Evolutionary conservation across 345 rosid species (phyloP).

Genomic region (Turnera subulata): DNA sequence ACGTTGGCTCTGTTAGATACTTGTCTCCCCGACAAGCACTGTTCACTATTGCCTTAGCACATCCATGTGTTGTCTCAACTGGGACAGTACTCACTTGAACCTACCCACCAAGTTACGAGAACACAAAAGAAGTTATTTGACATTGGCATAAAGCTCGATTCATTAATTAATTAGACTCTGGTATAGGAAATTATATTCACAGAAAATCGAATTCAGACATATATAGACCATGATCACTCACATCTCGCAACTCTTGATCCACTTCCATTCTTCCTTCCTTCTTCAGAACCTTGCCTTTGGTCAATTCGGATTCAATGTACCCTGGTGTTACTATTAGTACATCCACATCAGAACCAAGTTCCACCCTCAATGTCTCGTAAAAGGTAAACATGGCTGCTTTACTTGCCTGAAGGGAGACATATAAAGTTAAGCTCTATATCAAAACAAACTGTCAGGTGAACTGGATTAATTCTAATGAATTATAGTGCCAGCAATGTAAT

Average conservation of each 20-base stretch:
- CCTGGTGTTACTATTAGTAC: conserved; percentile 6
- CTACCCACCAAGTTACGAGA: not conserved
- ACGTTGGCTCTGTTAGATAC: not conserved
- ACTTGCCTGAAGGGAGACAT: not conserved
- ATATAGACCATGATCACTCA: too few species aligned
- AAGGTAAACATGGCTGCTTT: conserved; percentile 5
- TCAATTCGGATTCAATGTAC: not conserved
- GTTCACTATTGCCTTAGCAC: not conserved
- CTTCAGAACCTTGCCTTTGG: not conserved
- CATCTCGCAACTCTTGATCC: not conserved
- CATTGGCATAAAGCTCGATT: not conserved
- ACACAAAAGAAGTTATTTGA: not conserved
- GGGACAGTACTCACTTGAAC: not conserved
- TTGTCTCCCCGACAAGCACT: conserved; percentile 6
- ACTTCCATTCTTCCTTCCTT: not conserved
- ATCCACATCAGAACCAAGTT: not conserved
- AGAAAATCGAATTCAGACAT: too few species aligned
- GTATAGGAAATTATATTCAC: too few species aligned
- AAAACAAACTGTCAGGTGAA: not conserved
- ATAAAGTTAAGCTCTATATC: too few species aligned
- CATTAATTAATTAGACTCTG: too few species aligned
- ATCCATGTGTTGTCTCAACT: not conserved
- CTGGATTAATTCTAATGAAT: not conserved
- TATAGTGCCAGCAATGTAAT: not conserved
- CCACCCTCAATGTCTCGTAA: conserved; percentile 4